Conservation (phyloP, 129 eudicot genomes). For the Chrysanthemum seticuspe region DNA sequence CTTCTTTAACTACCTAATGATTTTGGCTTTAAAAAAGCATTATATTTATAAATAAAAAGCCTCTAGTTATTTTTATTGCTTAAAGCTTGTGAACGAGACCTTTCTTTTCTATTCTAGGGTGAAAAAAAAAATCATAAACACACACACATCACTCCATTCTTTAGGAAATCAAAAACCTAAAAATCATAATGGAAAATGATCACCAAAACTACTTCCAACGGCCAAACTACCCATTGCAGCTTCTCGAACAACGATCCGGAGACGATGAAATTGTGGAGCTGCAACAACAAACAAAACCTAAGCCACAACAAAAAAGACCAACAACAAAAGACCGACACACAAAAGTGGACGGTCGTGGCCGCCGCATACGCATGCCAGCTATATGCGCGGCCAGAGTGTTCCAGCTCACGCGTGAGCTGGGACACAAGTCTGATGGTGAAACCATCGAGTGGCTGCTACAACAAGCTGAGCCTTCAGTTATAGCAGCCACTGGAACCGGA, state of each 20-base stretch:
- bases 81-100: conserved; percentile 6
- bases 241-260: conserved; percentile 8
- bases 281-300: conserved; percentile 7
- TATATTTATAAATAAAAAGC: neutral
- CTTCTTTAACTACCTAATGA: neutral
- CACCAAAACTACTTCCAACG: conserved; percentile 7
- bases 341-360: conserved; percentile 28
- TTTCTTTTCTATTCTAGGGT: conserved; percentile 3
- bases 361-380: conserved; percentile 27
- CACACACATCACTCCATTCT: conserved; percentile 7
- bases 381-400: conserved; percentile 27
- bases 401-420: conserved; percentile 26
- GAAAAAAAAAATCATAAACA: neutral
- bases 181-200: conserved; percentile 19
- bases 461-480: conserved; percentile 32
- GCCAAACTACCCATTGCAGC: conserved; percentile 19
- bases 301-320: conserved; percentile 9
- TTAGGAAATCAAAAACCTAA: neutral
- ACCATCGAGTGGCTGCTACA: conserved; percentile 34
- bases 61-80: conserved; percentile 6
- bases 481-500: conserved; percentile 26
- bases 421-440: conserved; percentile 28
- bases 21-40: neutral
- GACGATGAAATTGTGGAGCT: neutral
- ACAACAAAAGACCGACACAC: conserved; percentile 18